Conservation (phyloP, 805 yeast genomes). For the Torulaspora gathmanii region DNA sequence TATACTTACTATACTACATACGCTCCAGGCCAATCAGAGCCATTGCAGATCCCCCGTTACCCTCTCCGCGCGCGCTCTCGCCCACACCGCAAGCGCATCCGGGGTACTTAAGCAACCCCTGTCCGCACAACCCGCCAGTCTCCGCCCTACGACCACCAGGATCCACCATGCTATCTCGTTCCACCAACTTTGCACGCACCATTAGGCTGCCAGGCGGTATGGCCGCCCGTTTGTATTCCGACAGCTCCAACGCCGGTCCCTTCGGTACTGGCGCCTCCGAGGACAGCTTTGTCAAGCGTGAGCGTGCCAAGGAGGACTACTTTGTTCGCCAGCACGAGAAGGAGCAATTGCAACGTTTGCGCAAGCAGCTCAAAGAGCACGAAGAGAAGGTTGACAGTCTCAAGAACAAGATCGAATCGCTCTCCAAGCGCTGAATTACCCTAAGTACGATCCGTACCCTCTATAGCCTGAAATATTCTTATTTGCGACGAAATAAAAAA, state of each 20-base stretch:
- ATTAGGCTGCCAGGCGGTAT: constrained; percentile 16
- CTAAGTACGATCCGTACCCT: no score
- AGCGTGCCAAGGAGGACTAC: constrained; percentile 83
- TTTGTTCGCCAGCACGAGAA: constrained; percentile 86
- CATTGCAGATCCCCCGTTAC: constrained; percentile 1
- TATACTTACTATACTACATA: neutral
- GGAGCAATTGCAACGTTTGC: constrained; percentile 74
- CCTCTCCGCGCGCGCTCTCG: neutral
- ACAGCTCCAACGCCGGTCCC: constrained; percentile 58
- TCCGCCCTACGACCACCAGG: neutral
- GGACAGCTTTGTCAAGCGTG: constrained; percentile 77
- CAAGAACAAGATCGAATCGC: constrained; percentile 42
- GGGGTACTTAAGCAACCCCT: constrained; percentile 1
- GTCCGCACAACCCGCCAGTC: neutral
- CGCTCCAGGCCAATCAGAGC: constrained; percentile 3
- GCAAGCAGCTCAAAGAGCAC: constrained; percentile 71
- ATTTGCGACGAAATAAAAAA: no score
- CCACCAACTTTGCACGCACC: constrained; percentile 30
- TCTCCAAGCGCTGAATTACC: constrained; percentile 14
- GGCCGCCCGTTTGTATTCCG: constrained; percentile 39
- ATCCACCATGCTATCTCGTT: constrained; percentile 24
- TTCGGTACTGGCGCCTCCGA: constrained; percentile 47
- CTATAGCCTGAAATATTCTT: neutral
- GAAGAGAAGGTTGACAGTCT: constrained; percentile 53
- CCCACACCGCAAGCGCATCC: neutral